Evolutionary conservation across 2,329 filamentous ascomycete species (phyloP), one percentile per base, ranked within the genome.

Genomic region (Hymenoscyphus fructigenus): DNA sequence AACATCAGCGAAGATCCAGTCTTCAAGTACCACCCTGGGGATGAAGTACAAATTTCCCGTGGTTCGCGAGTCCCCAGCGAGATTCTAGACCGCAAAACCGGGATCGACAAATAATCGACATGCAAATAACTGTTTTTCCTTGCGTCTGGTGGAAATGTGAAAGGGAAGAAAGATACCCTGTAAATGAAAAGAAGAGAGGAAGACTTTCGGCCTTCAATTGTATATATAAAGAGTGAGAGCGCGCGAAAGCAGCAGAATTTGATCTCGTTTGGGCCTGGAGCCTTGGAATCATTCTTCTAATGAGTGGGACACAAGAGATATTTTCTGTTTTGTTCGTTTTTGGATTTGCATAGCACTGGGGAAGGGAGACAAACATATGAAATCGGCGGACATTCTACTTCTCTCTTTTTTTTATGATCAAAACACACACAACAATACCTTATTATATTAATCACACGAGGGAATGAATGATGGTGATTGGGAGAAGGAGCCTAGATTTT

Each of bases 1-100:
- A 71, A 70, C 15, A 53, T 44, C 5, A 76, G 73, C 38, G 72
- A 74, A 29, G 70, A 74, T 44, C 69, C 70, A 5, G 71, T 71
- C 5, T 76, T 76, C 64, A 65, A 62, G 50, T 66, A 70, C 20
- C 75, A 76, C 65, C 75, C 74, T 3, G 75, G 75, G 4, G 68
- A 75, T 5, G 74, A 75, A 62, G 61, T 76, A 6, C 62, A 70
- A 28, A 68, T 75, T 9, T 63, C 61, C 10, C 58, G 63, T 23
- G 74, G 73, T 9, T 70, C 69, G 3, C 65, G 74, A 61, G 69
- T 76, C 17, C 69, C 74, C 14, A 75, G 74, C 57, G 65, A 56
- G n/a, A 71, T 76, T 38, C 61, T 76, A 57, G 72, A 75, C 56
- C 69, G 65, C 61, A 75, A 73, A 53, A 66, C 70, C 20, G 70